Evolutionary conservation across 2,329 filamentous ascomycete species (phyloP).

Genomic region (Talaromyces amestolkiae): DNA sequence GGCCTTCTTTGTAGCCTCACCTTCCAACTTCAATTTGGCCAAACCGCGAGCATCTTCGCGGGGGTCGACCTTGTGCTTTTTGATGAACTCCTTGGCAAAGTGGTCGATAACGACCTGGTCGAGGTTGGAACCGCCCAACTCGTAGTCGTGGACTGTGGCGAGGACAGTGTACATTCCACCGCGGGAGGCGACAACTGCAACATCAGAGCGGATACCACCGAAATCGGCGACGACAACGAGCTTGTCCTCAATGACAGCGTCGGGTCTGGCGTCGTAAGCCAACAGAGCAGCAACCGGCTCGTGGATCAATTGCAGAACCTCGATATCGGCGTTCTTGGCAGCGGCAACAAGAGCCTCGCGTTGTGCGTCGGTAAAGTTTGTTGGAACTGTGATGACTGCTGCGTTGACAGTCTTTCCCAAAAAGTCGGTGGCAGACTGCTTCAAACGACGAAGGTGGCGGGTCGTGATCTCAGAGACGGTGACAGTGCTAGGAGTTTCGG

Average conservation of each 20-base stretch:
- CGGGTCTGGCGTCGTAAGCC: slow-evolving; percentile 84
- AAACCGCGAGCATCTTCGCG: slow-evolving; percentile 75
- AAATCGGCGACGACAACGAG: slow-evolving; percentile 87
- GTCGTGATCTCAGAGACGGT: slow-evolving; percentile 78
- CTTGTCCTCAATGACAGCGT: slow-evolving; percentile 76
- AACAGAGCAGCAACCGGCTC: slow-evolving; percentile 87
- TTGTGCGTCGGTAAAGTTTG: slow-evolving; percentile 86
- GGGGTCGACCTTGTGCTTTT: slow-evolving; percentile 91
- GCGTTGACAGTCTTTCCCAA: slow-evolving; percentile 89
- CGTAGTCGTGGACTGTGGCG: slow-evolving; percentile 92
- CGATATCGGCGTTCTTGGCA: slow-evolving; percentile 75
- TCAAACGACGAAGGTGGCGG: slow-evolving; percentile 78
- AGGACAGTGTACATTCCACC: slow-evolving; percentile 96
- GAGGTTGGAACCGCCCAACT: slow-evolving; percentile 79
- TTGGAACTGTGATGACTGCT: slow-evolving; percentile 91
- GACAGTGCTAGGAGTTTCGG: slow-evolving; percentile 65
- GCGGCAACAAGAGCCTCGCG: slow-evolving; percentile 75
- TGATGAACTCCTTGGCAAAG: slow-evolving; percentile 98
- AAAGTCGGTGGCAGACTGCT: slow-evolving; percentile 82
- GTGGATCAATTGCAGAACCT: slow-evolving; percentile 87
- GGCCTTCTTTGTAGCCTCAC: slow-evolving; percentile 87
- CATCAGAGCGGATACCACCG: slow-evolving; percentile 87
- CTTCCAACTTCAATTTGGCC: slow-evolving; percentile 88
- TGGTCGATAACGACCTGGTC: slow-evolving; percentile 92
- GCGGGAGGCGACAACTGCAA: slow-evolving; percentile 83